These are phyloP conservation scores for Macadamia integrifolia DNA, from an alignment of 164 flowering plant species.

Conservation along the genomic window DNA sequence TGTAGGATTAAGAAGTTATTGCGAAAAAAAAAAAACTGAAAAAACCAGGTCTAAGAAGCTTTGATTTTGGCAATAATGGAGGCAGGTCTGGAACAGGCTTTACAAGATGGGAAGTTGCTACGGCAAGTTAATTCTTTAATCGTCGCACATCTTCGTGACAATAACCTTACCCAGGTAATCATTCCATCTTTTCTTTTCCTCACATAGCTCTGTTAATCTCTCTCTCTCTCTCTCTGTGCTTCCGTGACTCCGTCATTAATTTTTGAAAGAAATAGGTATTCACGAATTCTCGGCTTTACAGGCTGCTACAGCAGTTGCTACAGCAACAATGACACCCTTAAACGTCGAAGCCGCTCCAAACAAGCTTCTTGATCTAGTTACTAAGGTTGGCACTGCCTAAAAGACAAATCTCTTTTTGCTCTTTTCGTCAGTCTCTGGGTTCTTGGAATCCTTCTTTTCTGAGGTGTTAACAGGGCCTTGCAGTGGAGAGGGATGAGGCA, in stretches of 20 bases:
- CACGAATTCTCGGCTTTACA: slow-evolving; percentile 10
- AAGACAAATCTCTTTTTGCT: background rate
- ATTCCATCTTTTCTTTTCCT: background rate
- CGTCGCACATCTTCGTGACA: slow-evolving; percentile 83
- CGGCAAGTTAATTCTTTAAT: slow-evolving; percentile 63
- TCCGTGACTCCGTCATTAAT: too few species aligned
- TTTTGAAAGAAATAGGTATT: slow-evolving; percentile 1
- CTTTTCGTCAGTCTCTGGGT: background rate
- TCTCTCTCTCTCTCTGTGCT: background rate
- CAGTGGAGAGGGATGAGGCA: slow-evolving; percentile 71
- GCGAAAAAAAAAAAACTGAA: too few species aligned
- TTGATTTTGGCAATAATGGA: slow-evolving; percentile 21
- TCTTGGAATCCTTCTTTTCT: slow-evolving; percentile 19
- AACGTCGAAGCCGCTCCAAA: slow-evolving; percentile 60
- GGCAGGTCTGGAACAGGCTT: slow-evolving; percentile 47
- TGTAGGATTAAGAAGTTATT: too few species aligned
- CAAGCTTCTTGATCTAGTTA: slow-evolving; percentile 67
- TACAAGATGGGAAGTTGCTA: slow-evolving; percentile 62
- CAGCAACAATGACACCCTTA: slow-evolving; percentile 84
- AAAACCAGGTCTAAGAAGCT: background rate
- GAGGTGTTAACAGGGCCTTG: slow-evolving; percentile 75
- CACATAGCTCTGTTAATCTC: background rate
- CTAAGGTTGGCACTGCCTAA: slow-evolving; percentile 50
- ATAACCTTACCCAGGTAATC: slow-evolving; percentile 58
- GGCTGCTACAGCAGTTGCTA: slow-evolving; percentile 84